phyloP scores from a whole-genome alignment of 176 grass and related monocot species.

The Triticum monococcum region DNA sequence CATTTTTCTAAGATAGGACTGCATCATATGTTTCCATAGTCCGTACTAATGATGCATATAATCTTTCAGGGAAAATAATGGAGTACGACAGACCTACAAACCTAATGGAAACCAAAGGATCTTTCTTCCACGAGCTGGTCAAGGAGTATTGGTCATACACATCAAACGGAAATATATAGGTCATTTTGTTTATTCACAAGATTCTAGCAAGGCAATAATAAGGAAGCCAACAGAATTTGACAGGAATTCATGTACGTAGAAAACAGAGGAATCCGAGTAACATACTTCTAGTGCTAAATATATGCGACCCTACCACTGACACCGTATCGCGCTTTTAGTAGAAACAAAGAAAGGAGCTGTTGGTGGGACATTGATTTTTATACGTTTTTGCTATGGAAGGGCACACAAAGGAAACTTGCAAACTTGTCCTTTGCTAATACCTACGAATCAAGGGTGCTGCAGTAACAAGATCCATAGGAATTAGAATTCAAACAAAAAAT shows the following conservation, averaged over 20 bases:
- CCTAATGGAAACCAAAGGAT: conserved; percentile 73
- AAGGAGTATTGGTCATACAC: conserved; percentile 79
- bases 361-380: too few relatives aligned
- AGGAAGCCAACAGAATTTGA: neutral
- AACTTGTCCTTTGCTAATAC: too few relatives aligned
- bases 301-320: too few relatives aligned
- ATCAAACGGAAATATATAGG: conserved; percentile 30
- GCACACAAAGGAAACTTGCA: too few relatives aligned
- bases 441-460: too few relatives aligned
- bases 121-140: conserved; percentile 58
- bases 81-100: conserved; percentile 76
- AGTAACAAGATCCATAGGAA: too few relatives aligned
- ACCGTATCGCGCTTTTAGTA: too few relatives aligned
- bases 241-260: neutral
- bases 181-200: neutral
- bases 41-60: neutral
- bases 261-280: neutral
- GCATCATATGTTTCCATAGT: neutral
- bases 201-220: neutral
- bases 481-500: too few relatives aligned
- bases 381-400: too few relatives aligned
- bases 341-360: too few relatives aligned
- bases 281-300: neutral
- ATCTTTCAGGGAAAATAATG: conserved; percentile 52
- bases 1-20: neutral